Base-by-base conservation (phyloP, 768 basidiomycete species). In the Boletus sensibilis region DNA sequence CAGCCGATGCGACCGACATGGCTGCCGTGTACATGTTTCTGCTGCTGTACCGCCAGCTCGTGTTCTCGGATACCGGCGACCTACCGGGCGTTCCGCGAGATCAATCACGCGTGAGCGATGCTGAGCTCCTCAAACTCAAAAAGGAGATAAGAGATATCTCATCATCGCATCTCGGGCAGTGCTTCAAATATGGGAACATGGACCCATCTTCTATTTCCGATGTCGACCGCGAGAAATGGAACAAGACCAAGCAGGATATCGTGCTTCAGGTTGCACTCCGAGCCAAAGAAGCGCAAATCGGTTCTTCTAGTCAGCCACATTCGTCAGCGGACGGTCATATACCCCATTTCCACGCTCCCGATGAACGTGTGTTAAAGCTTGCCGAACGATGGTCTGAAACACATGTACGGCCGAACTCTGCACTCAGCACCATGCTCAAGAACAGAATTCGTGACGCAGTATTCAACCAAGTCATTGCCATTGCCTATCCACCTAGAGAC, bases 21-120 rank as follows among this genome's bases (percentile, higher is more conserved):
- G 83, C 84, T 20, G 82, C 86, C 43, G 72, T 92, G 49, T 90
- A 88, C 73, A 87, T 94, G 83, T 83, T 92, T 62, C 76, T 92
- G 35, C 76, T 94, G 64, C 83, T 93, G 21, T 92, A 85, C 68
- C 84, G 90, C 40, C 88, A 92, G 67, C 81, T 93, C 61, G 72
- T 83, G 39, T 79, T 80, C 62, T 81, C 84, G 52, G 76, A 77
- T 38, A 65, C 74, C 33, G 67, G 69, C 50, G 71, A 74, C 52
- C 62, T 73, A 31, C 56, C 73, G 16, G 50, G 52, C 10, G 37
- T 59, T 58, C 35, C 68, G 56, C 65, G 69, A 62, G 63, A 67
- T 59, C 72, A 61, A 12, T 67, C 76, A 49, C 76, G 75, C 67
- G 70, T 82, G 50, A 80, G 78, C 61, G 82, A 82, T 41, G 72